Evolutionary conservation across 768 basidiomycete genomes (phyloP).

Genomic region (Mrakia hoshinonis): DNA sequence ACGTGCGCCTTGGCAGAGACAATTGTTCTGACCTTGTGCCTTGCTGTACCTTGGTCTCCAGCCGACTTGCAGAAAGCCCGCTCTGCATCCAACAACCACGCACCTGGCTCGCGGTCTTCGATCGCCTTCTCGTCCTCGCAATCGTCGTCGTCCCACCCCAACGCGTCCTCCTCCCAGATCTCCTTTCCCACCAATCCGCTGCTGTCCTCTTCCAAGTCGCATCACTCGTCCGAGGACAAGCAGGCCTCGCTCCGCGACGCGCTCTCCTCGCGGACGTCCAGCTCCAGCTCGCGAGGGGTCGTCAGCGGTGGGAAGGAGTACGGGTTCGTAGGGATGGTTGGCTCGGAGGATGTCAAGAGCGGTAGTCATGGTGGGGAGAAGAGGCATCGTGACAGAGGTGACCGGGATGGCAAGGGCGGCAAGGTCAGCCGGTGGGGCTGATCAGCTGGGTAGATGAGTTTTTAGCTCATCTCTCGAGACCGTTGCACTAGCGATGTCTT

Average conservation of each 20-base stretch:
- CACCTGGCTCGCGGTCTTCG: constrained; percentile 9
- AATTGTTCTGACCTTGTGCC: neutral
- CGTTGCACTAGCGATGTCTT: too few species aligned
- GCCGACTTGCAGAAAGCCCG: constrained; percentile 21
- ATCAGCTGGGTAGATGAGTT: neutral
- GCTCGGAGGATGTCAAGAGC: neutral
- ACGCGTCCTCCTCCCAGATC: neutral
- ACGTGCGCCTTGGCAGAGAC: too few species aligned
- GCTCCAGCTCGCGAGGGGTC: neutral
- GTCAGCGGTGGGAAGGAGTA: constrained; percentile 15
- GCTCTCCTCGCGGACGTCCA: neutral
- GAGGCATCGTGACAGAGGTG: too few species aligned
- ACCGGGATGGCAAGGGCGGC: neutral
- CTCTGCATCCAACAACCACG: constrained; percentile 11
- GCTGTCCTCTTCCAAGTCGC: neutral
- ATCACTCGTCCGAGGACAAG: neutral
- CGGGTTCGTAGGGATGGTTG: constrained; percentile 3
- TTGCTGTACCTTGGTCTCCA: neutral
- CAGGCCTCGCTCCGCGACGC: neutral
- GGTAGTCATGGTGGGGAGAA: neutral
- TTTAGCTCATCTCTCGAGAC: neutral
- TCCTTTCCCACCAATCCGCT: neutral
- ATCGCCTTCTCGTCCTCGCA: neutral
- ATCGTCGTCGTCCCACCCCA: neutral
- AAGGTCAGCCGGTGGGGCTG: constrained; percentile 4